Evolutionary conservation across 2,329 filamentous ascomycete genomes (phyloP).

Genomic region (Sporothrix brasiliensis): DNA sequence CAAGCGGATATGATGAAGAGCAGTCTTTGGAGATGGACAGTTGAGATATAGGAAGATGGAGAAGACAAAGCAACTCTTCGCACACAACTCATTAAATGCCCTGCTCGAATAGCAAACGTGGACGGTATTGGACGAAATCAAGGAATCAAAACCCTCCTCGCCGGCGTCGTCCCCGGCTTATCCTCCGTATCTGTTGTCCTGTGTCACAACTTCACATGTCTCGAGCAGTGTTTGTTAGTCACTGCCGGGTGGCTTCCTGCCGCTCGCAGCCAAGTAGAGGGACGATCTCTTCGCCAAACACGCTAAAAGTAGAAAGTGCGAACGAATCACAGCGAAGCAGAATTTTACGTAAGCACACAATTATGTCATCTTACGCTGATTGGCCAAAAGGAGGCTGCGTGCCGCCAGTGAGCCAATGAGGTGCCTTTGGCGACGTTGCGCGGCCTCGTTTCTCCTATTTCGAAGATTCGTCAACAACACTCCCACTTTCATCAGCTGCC

Average conservation of each 20-base stretch:
- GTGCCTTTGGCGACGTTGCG: slow-evolving; percentile 19
- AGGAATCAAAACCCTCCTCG: background rate
- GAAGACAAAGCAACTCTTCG: background rate
- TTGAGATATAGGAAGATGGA: background rate
- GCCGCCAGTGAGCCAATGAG: background rate
- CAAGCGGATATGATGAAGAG: slow-evolving; percentile 7
- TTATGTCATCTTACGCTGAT: slow-evolving; percentile 21
- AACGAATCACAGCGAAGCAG: background rate
- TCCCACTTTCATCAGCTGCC: background rate
- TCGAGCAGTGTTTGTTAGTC: slow-evolving; percentile 6
- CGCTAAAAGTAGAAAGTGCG: background rate
- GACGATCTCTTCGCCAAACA: background rate
- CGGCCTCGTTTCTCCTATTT: slow-evolving; percentile 21
- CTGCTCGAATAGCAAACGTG: background rate
- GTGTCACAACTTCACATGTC: background rate
- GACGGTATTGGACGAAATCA: background rate
- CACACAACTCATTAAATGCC: background rate
- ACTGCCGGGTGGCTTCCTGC: background rate
- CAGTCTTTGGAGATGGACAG: background rate
- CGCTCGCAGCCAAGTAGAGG: background rate
- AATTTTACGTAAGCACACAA: slow-evolving; percentile 4
- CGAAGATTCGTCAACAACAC: background rate
- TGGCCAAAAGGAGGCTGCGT: slow-evolving; percentile 1
- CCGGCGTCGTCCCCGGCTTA: too few species aligned
- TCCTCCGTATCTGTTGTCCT: background rate